Base-by-base conservation (phyloP, 2,329 filamentous ascomycete genomes). In the Sordariomycetes sp. region DNA sequence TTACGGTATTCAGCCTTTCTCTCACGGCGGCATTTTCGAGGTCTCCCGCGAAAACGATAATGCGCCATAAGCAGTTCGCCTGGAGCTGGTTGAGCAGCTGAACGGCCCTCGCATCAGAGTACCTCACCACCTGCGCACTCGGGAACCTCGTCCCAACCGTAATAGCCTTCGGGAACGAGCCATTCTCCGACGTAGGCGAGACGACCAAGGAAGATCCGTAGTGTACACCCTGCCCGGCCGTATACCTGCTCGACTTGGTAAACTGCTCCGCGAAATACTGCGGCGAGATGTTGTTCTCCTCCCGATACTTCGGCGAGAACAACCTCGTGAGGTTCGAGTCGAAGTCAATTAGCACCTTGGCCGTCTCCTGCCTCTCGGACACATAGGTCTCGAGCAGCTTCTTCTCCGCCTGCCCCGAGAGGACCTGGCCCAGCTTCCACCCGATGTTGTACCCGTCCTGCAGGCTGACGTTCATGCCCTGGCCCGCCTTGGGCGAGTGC, bases 401-500 rank as follows among this genome's bases (percentile, higher is more conserved):
- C 0, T 64, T 66, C 1, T 70, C 68, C 0, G 72, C 70, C 2
- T 73, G 65, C 3, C 75, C 74, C 46, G 70, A 71, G 10, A 70
- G 64, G 1, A 75, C 71, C 1, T 71, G 62, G 0, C 71, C 76
- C 0, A 82, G 65, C 64, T 82, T 82, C 79, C 79, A 82, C 1
- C 76, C 78, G 0, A 81, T 73, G 59, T 81, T 82, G 66, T 75
- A 81, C 0, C 74, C 64, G 65, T 89, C 85, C 63, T 87, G 83
- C 76, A 88, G 83, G 22, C 76, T 80, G 6, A 87, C 80, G 63
- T 89, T 88, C 84, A 88, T 87, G 14, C 85, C 85, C 65, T 87
- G 83, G 1, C 83, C 83, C 1, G 81, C 82, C 65, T 86, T 86
- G 2, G 82, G 82, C 8, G 64, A 66, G 62, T 80, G 76, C 0